Evolutionary conservation across 2,329 filamentous ascomycete genomes (phyloP).

Genomic region (Lachnellula occidentalis): DNA sequence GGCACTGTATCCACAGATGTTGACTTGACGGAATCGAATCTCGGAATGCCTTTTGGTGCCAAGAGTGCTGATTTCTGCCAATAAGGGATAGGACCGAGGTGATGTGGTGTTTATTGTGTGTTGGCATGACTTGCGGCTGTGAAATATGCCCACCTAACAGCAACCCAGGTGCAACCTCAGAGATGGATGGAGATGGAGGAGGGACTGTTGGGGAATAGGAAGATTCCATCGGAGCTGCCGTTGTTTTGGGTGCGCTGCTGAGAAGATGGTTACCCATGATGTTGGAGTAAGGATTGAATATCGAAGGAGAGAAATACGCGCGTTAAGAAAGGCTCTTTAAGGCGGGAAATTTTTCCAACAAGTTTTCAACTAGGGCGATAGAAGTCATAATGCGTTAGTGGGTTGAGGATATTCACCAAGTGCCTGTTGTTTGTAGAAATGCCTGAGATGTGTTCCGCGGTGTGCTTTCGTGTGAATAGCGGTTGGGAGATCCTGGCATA

Average conservation of each 20-base stretch:
- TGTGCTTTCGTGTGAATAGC: too few relatives aligned
- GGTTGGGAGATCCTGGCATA: too few relatives aligned
- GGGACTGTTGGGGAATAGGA: not conserved
- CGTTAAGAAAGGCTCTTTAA: too few relatives aligned
- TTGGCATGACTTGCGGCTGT: not conserved
- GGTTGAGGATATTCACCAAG: too few relatives aligned
- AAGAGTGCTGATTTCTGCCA: not conserved
- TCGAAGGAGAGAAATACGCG: too few relatives aligned
- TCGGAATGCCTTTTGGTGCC: not conserved
- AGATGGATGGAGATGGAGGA: not conserved
- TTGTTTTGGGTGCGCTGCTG: not conserved
- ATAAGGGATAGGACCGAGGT: not conserved
- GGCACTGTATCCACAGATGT: not conserved
- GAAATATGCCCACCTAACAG: not conserved
- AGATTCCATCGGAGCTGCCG: not conserved
- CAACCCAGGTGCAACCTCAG: not conserved
- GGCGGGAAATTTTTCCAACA: too few relatives aligned
- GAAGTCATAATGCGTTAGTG: too few relatives aligned
- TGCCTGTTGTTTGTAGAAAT: too few relatives aligned
- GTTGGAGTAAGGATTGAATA: too few relatives aligned
- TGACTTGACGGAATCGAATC: not conserved
- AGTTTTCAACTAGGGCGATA: too few relatives aligned
- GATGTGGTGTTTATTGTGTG: not conserved
- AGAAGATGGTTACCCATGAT: too few relatives aligned
- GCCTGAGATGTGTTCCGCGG: too few relatives aligned